These are phyloP conservation scores for Chlorella sp. DNA, from an alignment of 139 green algal species.

Conservation along the genomic window DNA sequence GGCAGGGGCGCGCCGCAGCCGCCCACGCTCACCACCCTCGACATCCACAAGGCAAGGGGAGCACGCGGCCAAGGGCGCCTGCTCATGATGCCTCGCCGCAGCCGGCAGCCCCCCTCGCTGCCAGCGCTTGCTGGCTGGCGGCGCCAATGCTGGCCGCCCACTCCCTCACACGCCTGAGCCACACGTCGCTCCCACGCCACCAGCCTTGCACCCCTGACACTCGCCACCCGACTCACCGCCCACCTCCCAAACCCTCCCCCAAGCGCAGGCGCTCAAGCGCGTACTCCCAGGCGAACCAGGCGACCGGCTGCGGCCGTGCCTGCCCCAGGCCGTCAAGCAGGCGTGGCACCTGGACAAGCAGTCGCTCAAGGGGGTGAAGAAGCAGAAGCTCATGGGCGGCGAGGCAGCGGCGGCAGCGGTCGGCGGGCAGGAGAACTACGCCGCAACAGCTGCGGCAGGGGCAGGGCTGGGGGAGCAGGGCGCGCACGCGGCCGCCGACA, in stretches of 20 bases:
- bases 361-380: constrained; percentile 43
- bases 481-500: too few species aligned
- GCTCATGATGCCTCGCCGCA: too few species aligned
- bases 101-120: too few species aligned
- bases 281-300: constrained; percentile 31
- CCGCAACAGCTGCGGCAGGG: too few species aligned
- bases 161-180: too few species aligned
- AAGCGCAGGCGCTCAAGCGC: constrained; percentile 28
- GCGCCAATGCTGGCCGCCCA: too few species aligned
- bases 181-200: too few species aligned
- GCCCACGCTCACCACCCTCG: constrained; percentile 28
- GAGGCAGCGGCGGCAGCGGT: not conserved
- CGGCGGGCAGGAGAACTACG: too few species aligned
- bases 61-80: not conserved
- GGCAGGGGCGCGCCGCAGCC: not conserved
- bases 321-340: constrained; percentile 36
- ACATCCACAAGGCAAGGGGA: constrained; percentile 35
- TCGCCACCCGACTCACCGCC: not conserved
- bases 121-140: too few species aligned
- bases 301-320: constrained; percentile 28
- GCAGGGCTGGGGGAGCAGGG: too few species aligned
- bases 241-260: not conserved
- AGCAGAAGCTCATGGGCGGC: constrained; percentile 19
- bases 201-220: not conserved
- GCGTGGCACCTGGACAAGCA: constrained; percentile 48